phyloP scores from a whole-genome alignment of 2,329 filamentous ascomycete genomes.

The Purpureocillium takamizusanense region DNA sequence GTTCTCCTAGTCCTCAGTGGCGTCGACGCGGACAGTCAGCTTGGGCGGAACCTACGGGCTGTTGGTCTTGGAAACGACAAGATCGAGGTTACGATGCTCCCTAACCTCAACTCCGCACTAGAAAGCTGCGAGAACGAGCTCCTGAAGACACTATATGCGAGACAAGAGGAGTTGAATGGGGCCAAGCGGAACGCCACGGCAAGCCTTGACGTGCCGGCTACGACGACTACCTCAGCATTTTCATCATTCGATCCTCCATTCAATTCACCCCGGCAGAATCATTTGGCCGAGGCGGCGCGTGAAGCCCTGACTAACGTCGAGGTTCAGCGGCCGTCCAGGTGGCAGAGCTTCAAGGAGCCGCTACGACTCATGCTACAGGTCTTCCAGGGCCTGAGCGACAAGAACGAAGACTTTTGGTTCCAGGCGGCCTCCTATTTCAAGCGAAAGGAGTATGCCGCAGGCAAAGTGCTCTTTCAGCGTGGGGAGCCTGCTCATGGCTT shows the following conservation, averaged over 20 bases:
- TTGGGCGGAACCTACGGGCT: slow-evolving; percentile 71
- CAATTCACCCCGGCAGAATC: slow-evolving; percentile 71
- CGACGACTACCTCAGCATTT: slow-evolving; percentile 19
- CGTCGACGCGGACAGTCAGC: slow-evolving; percentile 63
- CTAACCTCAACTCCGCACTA: slow-evolving; percentile 84
- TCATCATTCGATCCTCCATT: slow-evolving; percentile 36
- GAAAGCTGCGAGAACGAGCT: slow-evolving; percentile 94
- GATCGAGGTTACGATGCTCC: slow-evolving; percentile 70
- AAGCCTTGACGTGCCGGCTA: slow-evolving; percentile 39
- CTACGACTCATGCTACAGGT: slow-evolving; percentile 87
- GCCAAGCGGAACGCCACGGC: slow-evolving; percentile 31
- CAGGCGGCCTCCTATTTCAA: slow-evolving; percentile 67
- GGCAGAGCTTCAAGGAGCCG: slow-evolving; percentile 83
- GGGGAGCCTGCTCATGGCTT: slow-evolving; percentile 75
- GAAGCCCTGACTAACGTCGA: slow-evolving; percentile 63
- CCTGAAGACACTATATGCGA: slow-evolving; percentile 68
- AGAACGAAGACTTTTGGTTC: slow-evolving; percentile 96
- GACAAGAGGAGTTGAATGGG: slow-evolving; percentile 50
- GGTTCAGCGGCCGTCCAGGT: slow-evolving; percentile 52
- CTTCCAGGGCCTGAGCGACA: slow-evolving; percentile 79
- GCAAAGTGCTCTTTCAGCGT: slow-evolving; percentile 66
- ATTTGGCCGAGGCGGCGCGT: slow-evolving; percentile 70
- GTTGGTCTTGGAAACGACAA: slow-evolving; percentile 72
- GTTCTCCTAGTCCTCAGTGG: slow-evolving; percentile 79
- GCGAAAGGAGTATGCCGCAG: slow-evolving; percentile 56